Evolutionary conservation across 306 rosid species (phyloP).

Genomic region (Sophora flavescens): DNA sequence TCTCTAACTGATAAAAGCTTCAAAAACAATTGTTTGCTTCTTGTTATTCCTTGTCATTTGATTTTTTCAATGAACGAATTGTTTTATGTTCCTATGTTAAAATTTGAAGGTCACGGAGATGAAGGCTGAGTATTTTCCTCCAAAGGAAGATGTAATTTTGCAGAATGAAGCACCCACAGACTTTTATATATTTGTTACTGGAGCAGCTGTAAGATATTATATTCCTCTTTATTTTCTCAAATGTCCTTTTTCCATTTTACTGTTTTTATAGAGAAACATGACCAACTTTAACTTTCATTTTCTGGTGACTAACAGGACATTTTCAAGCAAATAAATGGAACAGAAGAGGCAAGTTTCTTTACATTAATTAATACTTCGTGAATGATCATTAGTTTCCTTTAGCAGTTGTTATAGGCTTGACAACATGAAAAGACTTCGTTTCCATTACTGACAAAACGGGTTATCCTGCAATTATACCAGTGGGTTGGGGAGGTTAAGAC

Average conservation of each 20-base stretch:
- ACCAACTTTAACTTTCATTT: conserved; percentile 10
- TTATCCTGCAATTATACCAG: conserved; percentile 48
- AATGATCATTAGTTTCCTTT: conserved; percentile 16
- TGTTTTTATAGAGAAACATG: background rate
- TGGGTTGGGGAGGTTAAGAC: conserved; percentile 53
- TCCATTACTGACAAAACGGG: conserved; percentile 2
- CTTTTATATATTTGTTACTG: conserved; percentile 70
- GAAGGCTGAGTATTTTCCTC: conserved; percentile 92
- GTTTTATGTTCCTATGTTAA: conserved; percentile 28
- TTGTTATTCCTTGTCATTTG: background rate
- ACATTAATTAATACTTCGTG: background rate
- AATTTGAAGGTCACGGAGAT: conserved; percentile 77
- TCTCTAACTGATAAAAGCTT: background rate
- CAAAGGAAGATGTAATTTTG: conserved; percentile 84
- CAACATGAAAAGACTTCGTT: conserved; percentile 4
- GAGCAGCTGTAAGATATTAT: conserved; percentile 65
- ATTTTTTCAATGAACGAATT: conserved; percentile 5
- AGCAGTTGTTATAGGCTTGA: background rate
- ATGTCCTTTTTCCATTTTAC: background rate
- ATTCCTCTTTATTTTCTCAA: conserved; percentile 34
- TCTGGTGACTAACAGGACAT: conserved; percentile 60
- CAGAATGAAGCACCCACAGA: conserved; percentile 91
- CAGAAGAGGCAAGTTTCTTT: conserved; percentile 62
- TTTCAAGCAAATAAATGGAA: conserved; percentile 53
- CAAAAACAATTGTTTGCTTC: background rate